These are phyloP conservation scores for Fragilaria crotonensis DNA, from an alignment of 108 stramenopile genomes.

Conservation along the genomic window DNA sequence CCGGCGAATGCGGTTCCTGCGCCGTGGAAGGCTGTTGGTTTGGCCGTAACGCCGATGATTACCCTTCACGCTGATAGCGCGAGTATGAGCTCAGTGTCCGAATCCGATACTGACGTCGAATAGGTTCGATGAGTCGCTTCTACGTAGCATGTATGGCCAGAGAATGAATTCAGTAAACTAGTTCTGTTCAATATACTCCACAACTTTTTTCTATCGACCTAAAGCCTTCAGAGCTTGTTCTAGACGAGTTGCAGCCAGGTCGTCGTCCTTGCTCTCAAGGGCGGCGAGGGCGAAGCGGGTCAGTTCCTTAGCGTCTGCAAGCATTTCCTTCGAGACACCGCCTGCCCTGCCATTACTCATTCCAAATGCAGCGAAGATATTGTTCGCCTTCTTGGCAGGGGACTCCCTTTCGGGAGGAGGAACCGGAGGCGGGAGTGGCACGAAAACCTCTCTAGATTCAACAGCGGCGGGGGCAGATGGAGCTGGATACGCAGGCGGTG, in stretches of 20 bases:
- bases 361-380: constrained; percentile 24
- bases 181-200: too few species aligned
- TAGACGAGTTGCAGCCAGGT: constrained; percentile 69
- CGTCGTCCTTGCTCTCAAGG: constrained; percentile 63
- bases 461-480: constrained; percentile 4
- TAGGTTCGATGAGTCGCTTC: too few species aligned
- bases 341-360: constrained; percentile 14
- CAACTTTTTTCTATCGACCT: constrained; percentile 27
- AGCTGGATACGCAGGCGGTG: constrained; percentile 33
- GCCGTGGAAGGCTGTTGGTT: too few species aligned
- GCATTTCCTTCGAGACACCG: constrained; percentile 48
- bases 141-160: too few species aligned
- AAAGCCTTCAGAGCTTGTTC: constrained; percentile 55
- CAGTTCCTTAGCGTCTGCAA: constrained; percentile 75
- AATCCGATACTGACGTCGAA: background rate
- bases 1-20: too few species aligned
- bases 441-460: constrained; percentile 16
- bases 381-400: constrained; percentile 20
- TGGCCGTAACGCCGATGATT: too few species aligned
- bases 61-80: too few species aligned
- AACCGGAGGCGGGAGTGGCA: constrained; percentile 17
- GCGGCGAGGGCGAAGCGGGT: constrained; percentile 79
- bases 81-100: background rate
- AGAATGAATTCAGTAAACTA: too few species aligned
- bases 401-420: constrained; percentile 24